Evolutionary conservation across 495 filamentous ascomycete species (phyloP), one percentile per base, ranked within the genome.

Genomic region (Elaphomyces granulatus): DNA sequence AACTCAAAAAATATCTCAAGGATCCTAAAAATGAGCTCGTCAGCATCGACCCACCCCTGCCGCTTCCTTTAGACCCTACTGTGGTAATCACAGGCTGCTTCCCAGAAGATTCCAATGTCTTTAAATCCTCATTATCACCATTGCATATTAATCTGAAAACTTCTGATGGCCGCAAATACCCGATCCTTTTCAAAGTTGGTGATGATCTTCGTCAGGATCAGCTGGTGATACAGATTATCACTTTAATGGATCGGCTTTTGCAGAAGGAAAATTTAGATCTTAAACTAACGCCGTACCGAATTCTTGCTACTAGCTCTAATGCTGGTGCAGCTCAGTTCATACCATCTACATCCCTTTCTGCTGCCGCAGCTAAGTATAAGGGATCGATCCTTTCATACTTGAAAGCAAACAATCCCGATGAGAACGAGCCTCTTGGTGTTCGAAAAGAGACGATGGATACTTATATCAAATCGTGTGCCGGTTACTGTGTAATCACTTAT

Each of bases 401-500:
- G 30, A 80, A 79, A 48, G 75, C 75, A 44, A 83, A 95, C 59
- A 94, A 94, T 53, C 90, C 92, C 1, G 88, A 95, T 54, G 75
- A 80, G 9, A 70, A 67, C 17, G 80, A 80, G 6, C 83, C 86
- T 0, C 70, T 92, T 0, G 87, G 92, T 2, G 80, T 99, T 16
- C 80, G 87, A 35, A 85, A 87, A 50, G 87, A 93, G 38, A 78
- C 85, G 0, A 83, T 96, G 70, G 90, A 99, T 45, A 94, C 81
- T 9, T 99, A 92, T 54, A 74, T 95, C 56, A 94, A 87, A 52
- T 92, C 83, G 14, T 94, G 90, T 52, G 90, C 90, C 2, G 90
- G 90, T 17, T 99, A 99, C 60, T 95, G 92, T 55, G 90, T 99
- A 15, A 95, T 99, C 52, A 99, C 90, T 0, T 99, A 96, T 60